A percentile compares a stretch with the other conserved stretches of the same genome.
phyloP scores from a whole-genome alignment of 257 asterid genomes.

The Capsicum chinense region DNA sequence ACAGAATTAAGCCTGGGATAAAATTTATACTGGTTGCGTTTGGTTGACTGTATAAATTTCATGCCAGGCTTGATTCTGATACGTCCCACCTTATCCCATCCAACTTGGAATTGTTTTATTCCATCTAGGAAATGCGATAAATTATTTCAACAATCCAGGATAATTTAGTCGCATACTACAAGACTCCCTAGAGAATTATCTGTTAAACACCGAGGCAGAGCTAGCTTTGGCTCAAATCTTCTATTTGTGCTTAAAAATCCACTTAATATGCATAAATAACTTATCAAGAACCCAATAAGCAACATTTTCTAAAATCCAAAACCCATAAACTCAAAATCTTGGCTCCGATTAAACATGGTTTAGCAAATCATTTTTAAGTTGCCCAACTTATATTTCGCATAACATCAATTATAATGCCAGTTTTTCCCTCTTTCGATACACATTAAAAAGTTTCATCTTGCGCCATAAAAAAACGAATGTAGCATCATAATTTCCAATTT shows the following conservation, averaged over 20 bases:
- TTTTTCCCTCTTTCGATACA: neutral
- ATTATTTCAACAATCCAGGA: too few relatives aligned
- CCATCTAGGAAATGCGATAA: too few relatives aligned
- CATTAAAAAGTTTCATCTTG: neutral
- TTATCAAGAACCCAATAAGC: neutral
- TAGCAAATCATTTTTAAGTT: conserved; percentile 5
- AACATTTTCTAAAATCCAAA: neutral
- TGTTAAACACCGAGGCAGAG: neutral
- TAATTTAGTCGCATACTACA: too few relatives aligned
- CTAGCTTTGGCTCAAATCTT: neutral
- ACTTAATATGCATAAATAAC: neutral
- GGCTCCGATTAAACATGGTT: neutral
- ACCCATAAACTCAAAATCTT: neutral
- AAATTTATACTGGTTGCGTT: too few relatives aligned
- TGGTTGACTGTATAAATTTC: too few relatives aligned
- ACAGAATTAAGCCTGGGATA: too few relatives aligned
- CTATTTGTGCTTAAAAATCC: neutral
- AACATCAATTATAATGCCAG: neutral
- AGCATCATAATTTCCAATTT: neutral
- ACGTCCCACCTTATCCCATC: too few relatives aligned
- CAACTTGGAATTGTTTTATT: too few relatives aligned
- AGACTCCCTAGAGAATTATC: neutral
- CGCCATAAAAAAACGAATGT: neutral
- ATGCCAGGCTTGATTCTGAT: too few relatives aligned
- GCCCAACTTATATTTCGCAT: neutral